phyloP scores from a whole-genome alignment of 164 flowering plant species.

The Vitis rupestris region DNA sequence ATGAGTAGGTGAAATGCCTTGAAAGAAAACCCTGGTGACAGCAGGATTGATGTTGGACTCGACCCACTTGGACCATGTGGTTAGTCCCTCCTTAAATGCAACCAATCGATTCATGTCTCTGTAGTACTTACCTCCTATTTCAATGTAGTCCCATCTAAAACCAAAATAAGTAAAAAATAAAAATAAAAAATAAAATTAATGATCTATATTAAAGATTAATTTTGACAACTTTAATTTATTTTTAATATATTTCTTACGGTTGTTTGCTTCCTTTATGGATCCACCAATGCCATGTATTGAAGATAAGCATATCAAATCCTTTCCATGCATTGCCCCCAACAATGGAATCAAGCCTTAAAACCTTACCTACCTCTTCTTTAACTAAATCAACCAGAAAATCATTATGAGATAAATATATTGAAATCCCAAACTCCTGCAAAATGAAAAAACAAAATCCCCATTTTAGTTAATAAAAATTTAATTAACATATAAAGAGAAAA shows the following conservation, averaged over 20 bases:
- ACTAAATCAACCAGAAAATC: constrained; percentile 62
- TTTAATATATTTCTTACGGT: constrained; percentile 31
- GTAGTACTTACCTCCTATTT: constrained; percentile 19
- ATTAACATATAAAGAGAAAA: background rate
- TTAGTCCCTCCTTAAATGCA: constrained; percentile 34
- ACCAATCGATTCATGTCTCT: constrained; percentile 47
- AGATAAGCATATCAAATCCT: constrained; percentile 49
- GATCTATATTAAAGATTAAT: background rate
- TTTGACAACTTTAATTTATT: background rate
- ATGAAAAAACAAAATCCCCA: background rate
- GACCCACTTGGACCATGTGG: constrained; percentile 54
- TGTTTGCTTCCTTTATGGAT: constrained; percentile 45
- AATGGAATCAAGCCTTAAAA: constrained; percentile 54
- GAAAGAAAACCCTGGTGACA: constrained; percentile 43
- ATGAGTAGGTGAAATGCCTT: constrained; percentile 52
- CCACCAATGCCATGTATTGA: constrained; percentile 87
- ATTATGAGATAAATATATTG: constrained; percentile 30
- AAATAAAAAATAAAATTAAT: background rate
- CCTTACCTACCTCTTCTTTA: constrained; percentile 31
- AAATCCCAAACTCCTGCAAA: constrained; percentile 33
- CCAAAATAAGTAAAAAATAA: background rate
- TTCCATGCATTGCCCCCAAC: constrained; percentile 43
- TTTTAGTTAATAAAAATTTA: background rate
- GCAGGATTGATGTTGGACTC: constrained; percentile 31
- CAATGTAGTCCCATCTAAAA: constrained; percentile 47